Evolutionary conservation across 306 rosid species (phyloP).

Genomic region (Dalbergia cochinchinensis): DNA sequence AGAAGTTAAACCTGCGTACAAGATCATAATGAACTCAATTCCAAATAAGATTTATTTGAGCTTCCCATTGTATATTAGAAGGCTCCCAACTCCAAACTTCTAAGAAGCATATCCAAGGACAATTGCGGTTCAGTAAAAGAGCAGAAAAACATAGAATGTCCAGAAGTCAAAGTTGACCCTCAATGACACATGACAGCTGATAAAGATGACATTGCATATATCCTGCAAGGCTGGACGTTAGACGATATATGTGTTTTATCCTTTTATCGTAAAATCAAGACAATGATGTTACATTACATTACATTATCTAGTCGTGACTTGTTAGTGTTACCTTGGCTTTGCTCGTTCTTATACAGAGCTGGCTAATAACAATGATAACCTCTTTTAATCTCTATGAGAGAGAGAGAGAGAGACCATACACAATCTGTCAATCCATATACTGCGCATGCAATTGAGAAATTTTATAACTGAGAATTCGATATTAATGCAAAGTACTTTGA

Average conservation of each 20-base stretch:
- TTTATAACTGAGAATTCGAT: neutral
- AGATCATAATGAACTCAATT: neutral
- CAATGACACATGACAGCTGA: neutral
- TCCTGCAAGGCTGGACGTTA: slow-evolving; percentile 32
- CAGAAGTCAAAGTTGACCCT: slow-evolving; percentile 23
- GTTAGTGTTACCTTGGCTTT: neutral
- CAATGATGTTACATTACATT: neutral
- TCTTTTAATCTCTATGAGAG: slow-evolving; percentile 27
- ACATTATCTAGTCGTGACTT: neutral
- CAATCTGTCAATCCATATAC: too few species aligned
- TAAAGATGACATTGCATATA: slow-evolving; percentile 11
- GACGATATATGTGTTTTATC: neutral
- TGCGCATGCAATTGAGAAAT: slow-evolving; percentile 32
- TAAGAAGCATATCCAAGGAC: neutral
- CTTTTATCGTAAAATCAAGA: slow-evolving; percentile 25
- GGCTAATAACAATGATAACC: slow-evolving; percentile 10
- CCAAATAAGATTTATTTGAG: slow-evolving; percentile 5
- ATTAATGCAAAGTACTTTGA: slow-evolving; percentile 36
- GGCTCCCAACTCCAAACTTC: slow-evolving; percentile 2
- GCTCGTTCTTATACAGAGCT: neutral
- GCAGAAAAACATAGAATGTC: slow-evolving; percentile 39
- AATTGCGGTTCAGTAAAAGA: neutral
- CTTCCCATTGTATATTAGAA: neutral
- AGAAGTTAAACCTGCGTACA: neutral
- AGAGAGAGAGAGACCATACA: slow-evolving; percentile 23